phyloP scores from a whole-genome alignment of 176 grass and related monocot genomes.

The Raddia guianensis region DNA sequence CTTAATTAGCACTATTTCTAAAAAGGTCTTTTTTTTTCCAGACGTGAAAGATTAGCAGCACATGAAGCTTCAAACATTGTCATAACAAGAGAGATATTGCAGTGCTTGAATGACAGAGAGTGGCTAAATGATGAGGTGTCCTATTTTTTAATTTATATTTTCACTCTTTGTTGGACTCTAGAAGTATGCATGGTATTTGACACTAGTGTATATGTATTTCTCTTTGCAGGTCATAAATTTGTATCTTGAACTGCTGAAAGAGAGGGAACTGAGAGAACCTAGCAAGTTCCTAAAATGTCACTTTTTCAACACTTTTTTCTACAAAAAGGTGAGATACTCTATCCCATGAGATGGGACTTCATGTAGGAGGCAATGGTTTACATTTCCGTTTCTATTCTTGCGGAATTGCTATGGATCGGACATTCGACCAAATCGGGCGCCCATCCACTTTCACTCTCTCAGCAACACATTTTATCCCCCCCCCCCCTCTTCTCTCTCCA shows the following conservation, averaged over 20 bases:
- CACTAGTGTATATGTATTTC: slow-evolving; percentile 11
- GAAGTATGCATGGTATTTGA: neutral
- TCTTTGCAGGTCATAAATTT: slow-evolving; percentile 77
- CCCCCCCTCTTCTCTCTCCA: too few relatives aligned
- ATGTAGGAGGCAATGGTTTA: neutral
- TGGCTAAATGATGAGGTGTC: slow-evolving; percentile 89
- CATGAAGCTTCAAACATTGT: slow-evolving; percentile 76
- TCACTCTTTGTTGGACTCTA: neutral
- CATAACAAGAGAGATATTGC: slow-evolving; percentile 77
- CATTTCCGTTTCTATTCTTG: neutral
- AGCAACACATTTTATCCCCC: too few relatives aligned
- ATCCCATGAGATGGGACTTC: neutral
- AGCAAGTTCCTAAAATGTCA: slow-evolving; percentile 75
- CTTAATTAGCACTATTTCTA: slow-evolving; percentile 27
- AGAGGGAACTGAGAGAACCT: slow-evolving; percentile 67
- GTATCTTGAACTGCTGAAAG: slow-evolving; percentile 84
- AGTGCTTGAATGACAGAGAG: slow-evolving; percentile 55
- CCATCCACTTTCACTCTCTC: too few relatives aligned
- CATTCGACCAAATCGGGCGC: too few relatives aligned
- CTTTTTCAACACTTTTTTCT: slow-evolving; percentile 90
- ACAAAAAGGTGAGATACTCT: slow-evolving; percentile 60
- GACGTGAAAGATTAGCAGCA: slow-evolving; percentile 48
- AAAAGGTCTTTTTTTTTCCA: slow-evolving; percentile 28
- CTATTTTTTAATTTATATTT: slow-evolving; percentile 20
- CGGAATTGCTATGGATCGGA: too few relatives aligned